Evolutionary conservation across 2,329 filamentous ascomycete genomes (phyloP).

Genomic region (Cladophialophora psammophila): DNA sequence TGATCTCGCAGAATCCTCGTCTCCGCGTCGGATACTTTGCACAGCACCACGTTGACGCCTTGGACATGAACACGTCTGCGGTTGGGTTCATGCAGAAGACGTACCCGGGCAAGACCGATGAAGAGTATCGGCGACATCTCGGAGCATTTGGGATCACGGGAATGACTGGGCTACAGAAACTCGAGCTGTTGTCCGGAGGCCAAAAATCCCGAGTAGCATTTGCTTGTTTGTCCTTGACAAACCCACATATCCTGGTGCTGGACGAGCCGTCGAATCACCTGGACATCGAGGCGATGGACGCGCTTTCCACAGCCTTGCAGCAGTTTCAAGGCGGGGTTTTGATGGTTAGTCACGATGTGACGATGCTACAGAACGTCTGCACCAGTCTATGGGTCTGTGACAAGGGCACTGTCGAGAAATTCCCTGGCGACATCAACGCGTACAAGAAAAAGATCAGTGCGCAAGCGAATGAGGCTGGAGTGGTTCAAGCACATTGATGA

Average conservation of each 20-base stretch:
- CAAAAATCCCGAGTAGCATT: constrained; percentile 99
- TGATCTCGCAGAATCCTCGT: constrained; percentile 88
- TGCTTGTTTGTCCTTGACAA: constrained; percentile 90
- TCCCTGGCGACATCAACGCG: constrained; percentile 89
- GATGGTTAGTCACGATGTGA: constrained; percentile 99
- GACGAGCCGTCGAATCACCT: constrained; percentile 99
- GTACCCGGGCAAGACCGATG: constrained; percentile 89
- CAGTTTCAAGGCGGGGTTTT: constrained; percentile 93
- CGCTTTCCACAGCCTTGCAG: constrained; percentile 80
- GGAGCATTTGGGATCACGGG: constrained; percentile 87
- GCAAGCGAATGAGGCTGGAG: constrained; percentile 86
- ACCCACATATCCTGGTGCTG: constrained; percentile 95
- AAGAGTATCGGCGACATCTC: constrained; percentile 94
- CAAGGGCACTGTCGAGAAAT: constrained; percentile 91
- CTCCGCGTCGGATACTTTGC: constrained; percentile 96
- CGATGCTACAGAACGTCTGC: constrained; percentile 96
- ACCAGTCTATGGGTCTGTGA: constrained; percentile 97
- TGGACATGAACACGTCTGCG: constrained; percentile 86
- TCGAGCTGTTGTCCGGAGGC: constrained; percentile 91
- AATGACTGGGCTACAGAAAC: constrained; percentile 95
- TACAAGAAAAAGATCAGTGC: constrained; percentile 97
- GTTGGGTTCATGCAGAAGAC: constrained; percentile 95
- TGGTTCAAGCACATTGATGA: constrained; percentile 65
- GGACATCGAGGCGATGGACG: constrained; percentile 99
- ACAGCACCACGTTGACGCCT: constrained; percentile 95